Percentiles rank a stretch among this genome's conserved stretches.
phyloP scores from a whole-genome alignment of 805 yeast genomes.

The Pichia paraexigua region DNA sequence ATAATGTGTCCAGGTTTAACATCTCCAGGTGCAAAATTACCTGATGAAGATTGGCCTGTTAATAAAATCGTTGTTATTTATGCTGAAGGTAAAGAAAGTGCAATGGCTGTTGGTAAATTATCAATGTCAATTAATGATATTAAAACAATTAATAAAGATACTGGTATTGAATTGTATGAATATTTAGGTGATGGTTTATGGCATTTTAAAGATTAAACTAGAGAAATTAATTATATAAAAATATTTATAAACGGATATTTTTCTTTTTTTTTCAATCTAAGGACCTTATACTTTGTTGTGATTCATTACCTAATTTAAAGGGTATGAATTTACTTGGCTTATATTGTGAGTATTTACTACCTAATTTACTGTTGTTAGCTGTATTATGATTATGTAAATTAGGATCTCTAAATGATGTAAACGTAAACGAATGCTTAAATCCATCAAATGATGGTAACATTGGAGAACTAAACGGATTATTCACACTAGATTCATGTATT shows the following conservation, averaged over 20 bases:
- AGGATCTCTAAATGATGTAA: slow-evolving; percentile 8
- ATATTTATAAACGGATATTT: neutral
- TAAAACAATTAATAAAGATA: slow-evolving; percentile 73
- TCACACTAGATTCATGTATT: neutral
- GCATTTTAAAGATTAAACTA: slow-evolving; percentile 37
- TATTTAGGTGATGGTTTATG: slow-evolving; percentile 87
- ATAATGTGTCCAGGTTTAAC: slow-evolving; percentile 96
- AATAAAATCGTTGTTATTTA: slow-evolving; percentile 72
- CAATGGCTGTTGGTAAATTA: slow-evolving; percentile 85
- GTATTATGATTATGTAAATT: neutral
- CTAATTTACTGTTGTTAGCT: neutral
- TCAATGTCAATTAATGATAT: slow-evolving; percentile 87
- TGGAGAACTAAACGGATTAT: neutral
- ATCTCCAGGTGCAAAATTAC: slow-evolving; percentile 73
- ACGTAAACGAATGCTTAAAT: slow-evolving; percentile 9
- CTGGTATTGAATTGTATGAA: slow-evolving; percentile 79
- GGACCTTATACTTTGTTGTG: slow-evolving; percentile 7
- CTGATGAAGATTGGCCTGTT: slow-evolving; percentile 59
- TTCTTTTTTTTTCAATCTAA: neutral
- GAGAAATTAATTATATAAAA: neutral
- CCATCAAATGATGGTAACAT: neutral
- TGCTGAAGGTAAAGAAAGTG: slow-evolving; percentile 90
- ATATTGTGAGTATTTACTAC: neutral
- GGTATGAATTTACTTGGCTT: neutral
- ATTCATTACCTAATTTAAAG: slow-evolving; percentile 6